Conservation (phyloP, 352 stramenopile genomes). For the Globisporangium spinosum region DNA sequence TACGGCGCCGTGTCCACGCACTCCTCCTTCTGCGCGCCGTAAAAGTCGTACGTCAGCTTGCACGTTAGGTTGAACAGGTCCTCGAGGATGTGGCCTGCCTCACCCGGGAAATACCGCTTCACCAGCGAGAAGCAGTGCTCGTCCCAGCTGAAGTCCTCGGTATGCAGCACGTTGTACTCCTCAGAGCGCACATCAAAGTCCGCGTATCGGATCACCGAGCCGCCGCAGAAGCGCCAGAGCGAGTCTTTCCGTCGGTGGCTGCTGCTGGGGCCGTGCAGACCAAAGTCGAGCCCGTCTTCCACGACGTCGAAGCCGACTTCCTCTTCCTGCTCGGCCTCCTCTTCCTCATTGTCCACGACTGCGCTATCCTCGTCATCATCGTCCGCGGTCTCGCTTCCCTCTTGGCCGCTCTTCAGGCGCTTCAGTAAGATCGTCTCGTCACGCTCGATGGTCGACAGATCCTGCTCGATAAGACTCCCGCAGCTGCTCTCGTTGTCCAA, state of each 20-base stretch:
- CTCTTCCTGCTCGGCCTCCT: slow-evolving; percentile 27
- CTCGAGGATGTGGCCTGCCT: slow-evolving; percentile 79
- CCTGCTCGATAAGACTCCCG: slow-evolving; percentile 44
- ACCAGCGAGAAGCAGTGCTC: slow-evolving; percentile 87
- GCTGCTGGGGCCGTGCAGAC: slow-evolving; percentile 31
- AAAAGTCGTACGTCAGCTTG: slow-evolving; percentile 83
- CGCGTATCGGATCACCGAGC: slow-evolving; percentile 70
- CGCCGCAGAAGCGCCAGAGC: slow-evolving; percentile 81
- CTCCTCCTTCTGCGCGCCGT: slow-evolving; percentile 51
- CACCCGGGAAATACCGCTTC: slow-evolving; percentile 77
- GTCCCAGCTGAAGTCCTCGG: slow-evolving; percentile 88
- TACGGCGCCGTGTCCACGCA: slow-evolving; percentile 78
- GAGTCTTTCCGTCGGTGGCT: slow-evolving; percentile 48
- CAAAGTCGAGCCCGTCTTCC: slow-evolving; percentile 47
- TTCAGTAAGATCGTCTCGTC: slow-evolving; percentile 71
- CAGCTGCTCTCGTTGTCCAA: slow-evolving; percentile 37
- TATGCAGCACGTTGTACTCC: slow-evolving; percentile 82
- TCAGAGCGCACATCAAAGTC: slow-evolving; percentile 85
- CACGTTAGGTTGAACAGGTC: slow-evolving; percentile 85
- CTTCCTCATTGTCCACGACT: slow-evolving; percentile 20
- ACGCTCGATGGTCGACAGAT: slow-evolving; percentile 68
- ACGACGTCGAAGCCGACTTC: slow-evolving; percentile 48
- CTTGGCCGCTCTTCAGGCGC: slow-evolving; percentile 54
- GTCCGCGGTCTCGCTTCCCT: slow-evolving; percentile 61
- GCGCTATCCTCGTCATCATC: slow-evolving; percentile 39